Evolutionary conservation across 192 early-diverging fungal species (phyloP), one percentile per base, ranked within the genome.

Genomic region (Podochytrium sp.): DNA sequence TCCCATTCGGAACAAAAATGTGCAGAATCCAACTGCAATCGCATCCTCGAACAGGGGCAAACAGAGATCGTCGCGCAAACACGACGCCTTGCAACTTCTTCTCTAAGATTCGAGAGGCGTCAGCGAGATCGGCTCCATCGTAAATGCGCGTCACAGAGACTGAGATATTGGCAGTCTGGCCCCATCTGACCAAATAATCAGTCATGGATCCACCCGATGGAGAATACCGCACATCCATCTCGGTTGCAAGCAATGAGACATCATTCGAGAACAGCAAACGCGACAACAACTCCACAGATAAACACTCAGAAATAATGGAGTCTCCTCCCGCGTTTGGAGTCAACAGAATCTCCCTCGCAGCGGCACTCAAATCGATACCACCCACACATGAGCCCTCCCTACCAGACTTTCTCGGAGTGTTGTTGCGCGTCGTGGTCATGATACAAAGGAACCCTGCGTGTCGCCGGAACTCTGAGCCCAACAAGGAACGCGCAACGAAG

Each of bases 321-420:
- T 78, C 77, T 14, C 77, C 77, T 3, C 77, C 77, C 18, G 77
- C 77, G 35, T 78, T 78, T 12, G 77, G 76, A 2, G 71, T 71
- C 39, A 25, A 7, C 3, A 64, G 61, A 32, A 77, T 52, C 25
- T 18, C 32, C 2, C 39, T 61, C 1, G 53, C 50, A 6, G 76
- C 76, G 5, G 33, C 6, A 23, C 55, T 38, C 0, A 71, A 41
- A 3, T 7, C 37, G 33, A 62, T 29, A 7, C 43, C n/a, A 25
- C 5, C 10, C 0, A 25, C 10, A 0, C 23, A 7, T 10, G 52
- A 55, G 23, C 16, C 7, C 25, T 55, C 23, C 5, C n/a, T n/a
- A n/a, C 16, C 16, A 7, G 7, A 20, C 25, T 10, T 55, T 23
- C 7, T 23, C 7, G 52, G 23, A 29, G 12, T 55, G 23, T 10